Evolutionary conservation across 2,329 filamentous ascomycete species (phyloP), one percentile per base, ranked within the genome.

Genomic region (Dactylellina haptotyla): DNA sequence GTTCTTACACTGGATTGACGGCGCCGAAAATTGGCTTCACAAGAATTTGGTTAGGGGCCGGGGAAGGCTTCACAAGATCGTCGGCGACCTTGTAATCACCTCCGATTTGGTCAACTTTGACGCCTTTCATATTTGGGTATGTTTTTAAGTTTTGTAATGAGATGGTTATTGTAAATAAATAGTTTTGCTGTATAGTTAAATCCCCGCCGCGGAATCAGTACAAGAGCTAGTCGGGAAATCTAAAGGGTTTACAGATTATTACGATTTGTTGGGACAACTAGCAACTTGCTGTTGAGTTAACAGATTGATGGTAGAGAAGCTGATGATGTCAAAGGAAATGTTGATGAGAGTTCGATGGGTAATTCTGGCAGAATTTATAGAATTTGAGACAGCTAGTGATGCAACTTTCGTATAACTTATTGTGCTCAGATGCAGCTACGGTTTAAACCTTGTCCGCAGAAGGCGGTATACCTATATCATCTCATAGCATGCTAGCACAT

Each of bases 51-150:
- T 66, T 56, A 6, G 54, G 12, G 18, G 25, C 54, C 3, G 56
- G 61, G 20, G 34, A 34, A 3, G 39, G 69, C 9, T 66, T 62
- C 28, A 30, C 10, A n/a, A 73, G 61, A n/a, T 73, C 61, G 14
- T 61, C 46, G 18, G 39, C 26, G 26, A 73, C 18, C n/a, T 61
- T 56, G 32, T 61, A 73, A 16, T 66, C 54, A 4, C 54, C 61
- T n/a, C 43, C 37, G 9, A 59, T 12, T 12, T 61, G 8, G 18
- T 61, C 56, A 26, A 73, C 37, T 56, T 56, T 61, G 48, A 73
- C 12, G 39, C 69, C 69, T 16, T 66, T 73, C 69, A 73, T 73
- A 56, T 72, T 65, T n/a, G 16, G 3, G n/a, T n/a, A n/a, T n/a
- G n/a, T n/a, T n/a, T n/a, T n/a, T 54, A 46, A 9, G 18, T 2